Evolutionary conservation across 768 basidiomycete species (phyloP).

Genomic region (Lactifluus piperatus): DNA sequence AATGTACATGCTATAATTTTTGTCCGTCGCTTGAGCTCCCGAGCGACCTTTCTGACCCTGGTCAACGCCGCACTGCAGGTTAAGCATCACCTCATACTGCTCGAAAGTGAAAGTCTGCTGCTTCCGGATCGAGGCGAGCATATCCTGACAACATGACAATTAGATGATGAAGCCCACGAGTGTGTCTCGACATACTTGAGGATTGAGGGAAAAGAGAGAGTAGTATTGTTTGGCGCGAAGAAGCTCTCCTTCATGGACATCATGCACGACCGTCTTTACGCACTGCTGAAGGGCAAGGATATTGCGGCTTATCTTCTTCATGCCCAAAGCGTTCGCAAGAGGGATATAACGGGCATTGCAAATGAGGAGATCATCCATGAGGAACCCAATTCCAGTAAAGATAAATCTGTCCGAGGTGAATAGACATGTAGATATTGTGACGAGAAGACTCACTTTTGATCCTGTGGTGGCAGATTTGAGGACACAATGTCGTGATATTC

Average conservation of each 20-base stretch:
- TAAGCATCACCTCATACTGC: conserved; percentile 87
- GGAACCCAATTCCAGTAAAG: conserved; percentile 74
- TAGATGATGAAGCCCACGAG: not conserved
- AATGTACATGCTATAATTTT: conserved; percentile 78
- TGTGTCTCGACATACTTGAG: conserved; percentile 46
- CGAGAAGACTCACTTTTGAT: conserved; percentile 48
- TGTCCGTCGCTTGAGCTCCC: conserved; percentile 46
- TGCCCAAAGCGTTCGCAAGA: conserved; percentile 61
- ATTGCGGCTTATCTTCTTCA: conserved; percentile 82
- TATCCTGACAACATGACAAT: conserved; percentile 38
- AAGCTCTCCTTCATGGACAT: conserved; percentile 56
- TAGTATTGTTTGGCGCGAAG: conserved; percentile 75
- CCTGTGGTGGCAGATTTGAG: conserved; percentile 49
- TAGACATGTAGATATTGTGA: conserved; percentile 12
- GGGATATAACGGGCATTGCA: conserved; percentile 63
- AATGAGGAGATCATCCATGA: conserved; percentile 81
- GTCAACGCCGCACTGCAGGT: conserved; percentile 81
- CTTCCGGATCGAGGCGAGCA: conserved; percentile 63
- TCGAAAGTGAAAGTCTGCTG: conserved; percentile 73
- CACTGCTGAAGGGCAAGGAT: conserved; percentile 89
- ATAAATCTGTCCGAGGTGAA: conserved; percentile 50
- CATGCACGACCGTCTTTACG: conserved; percentile 65
- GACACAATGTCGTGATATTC: conserved; percentile 65
- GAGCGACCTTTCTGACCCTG: conserved; percentile 44
- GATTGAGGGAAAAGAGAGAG: conserved; percentile 61